Evolutionary conservation across 2,329 filamentous ascomycete genomes (phyloP).

Genomic region (Claviceps sp.): DNA sequence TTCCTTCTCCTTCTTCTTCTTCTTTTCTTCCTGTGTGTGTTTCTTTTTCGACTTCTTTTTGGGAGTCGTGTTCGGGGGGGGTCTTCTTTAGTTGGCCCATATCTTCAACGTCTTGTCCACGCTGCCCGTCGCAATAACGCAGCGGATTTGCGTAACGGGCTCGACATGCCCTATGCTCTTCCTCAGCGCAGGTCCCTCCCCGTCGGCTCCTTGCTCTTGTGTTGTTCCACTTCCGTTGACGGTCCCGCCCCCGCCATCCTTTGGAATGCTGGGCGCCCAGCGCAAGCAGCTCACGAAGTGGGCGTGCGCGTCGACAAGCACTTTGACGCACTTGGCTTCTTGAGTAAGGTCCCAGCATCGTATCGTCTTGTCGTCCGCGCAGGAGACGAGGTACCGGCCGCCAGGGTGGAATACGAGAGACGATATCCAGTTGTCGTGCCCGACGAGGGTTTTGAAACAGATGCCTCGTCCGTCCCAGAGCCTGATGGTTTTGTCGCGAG

Average conservation of each 20-base stretch:
- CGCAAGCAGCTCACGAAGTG: constrained; percentile 79
- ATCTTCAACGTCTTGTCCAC: constrained; percentile 70
- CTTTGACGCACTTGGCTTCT: constrained; percentile 81
- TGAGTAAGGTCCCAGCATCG: constrained; percentile 89
- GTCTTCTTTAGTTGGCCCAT: constrained; percentile 44
- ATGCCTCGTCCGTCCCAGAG: constrained; percentile 81
- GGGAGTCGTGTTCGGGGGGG: too few relatives aligned
- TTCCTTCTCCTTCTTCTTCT: background rate
- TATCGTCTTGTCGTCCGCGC: constrained; percentile 81
- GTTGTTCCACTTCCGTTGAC: constrained; percentile 4
- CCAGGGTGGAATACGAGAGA: constrained; percentile 80
- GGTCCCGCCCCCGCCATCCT: constrained; percentile 5
- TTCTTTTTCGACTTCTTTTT: background rate
- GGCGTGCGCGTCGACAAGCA: constrained; percentile 60
- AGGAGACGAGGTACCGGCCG: constrained; percentile 78
- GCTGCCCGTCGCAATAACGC: constrained; percentile 76
- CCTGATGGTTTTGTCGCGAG: constrained; percentile 79
- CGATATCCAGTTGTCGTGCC: constrained; percentile 92
- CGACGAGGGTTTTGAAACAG: constrained; percentile 68
- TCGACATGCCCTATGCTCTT: constrained; percentile 30
- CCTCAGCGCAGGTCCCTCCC: constrained; percentile 25
- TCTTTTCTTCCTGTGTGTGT: background rate
- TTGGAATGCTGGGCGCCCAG: constrained; percentile 56
- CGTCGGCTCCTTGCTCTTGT: constrained; percentile 8
- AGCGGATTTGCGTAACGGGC: constrained; percentile 55